Evolutionary conservation across 306 rosid species (phyloP).

Genomic region (Prunus campanulata): DNA sequence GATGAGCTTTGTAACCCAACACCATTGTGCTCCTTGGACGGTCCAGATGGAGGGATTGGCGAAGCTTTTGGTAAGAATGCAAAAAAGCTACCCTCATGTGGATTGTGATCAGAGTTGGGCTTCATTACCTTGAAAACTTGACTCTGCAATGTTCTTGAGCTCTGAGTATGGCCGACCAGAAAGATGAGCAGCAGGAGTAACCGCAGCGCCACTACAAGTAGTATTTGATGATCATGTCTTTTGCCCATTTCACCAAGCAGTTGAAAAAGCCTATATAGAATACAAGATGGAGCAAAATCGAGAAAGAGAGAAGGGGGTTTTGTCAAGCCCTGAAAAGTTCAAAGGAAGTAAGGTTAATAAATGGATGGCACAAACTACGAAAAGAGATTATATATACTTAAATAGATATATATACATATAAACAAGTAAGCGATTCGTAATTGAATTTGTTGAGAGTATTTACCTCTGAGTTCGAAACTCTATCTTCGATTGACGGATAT

Average conservation of each 20-base stretch:
- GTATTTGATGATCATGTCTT: not conserved
- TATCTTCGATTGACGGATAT: not conserved
- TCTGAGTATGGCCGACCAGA: conserved; percentile 26
- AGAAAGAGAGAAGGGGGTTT: not conserved
- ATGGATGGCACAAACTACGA: conserved; percentile 11
- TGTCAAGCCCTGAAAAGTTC: not conserved
- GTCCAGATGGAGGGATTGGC: conserved; percentile 81
- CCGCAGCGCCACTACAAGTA: conserved; percentile 17
- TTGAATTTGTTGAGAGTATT: not conserved
- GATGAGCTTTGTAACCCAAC: conserved; percentile 48
- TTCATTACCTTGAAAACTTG: conserved; percentile 37
- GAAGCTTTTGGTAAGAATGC: conserved; percentile 64
- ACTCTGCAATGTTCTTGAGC: conserved; percentile 25
- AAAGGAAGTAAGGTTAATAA: conserved; percentile 9
- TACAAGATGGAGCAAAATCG: not conserved
- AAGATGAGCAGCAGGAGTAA: conserved; percentile 25
- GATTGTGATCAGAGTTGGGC: conserved; percentile 33
- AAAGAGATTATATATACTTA: not conserved
- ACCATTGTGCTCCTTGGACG: conserved; percentile 73
- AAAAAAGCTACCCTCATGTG: conserved; percentile 27
- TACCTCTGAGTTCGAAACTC: not conserved
- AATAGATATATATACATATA: no score
- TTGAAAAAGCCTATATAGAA: not conserved
- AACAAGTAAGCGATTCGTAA: not conserved
- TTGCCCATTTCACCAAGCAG: conserved; percentile 44